Percentiles rank a stretch among this genome's conserved stretches.
Conservation (phyloP, 495 filamentous ascomycete genomes). For the Hypoxylon perforatum region DNA sequence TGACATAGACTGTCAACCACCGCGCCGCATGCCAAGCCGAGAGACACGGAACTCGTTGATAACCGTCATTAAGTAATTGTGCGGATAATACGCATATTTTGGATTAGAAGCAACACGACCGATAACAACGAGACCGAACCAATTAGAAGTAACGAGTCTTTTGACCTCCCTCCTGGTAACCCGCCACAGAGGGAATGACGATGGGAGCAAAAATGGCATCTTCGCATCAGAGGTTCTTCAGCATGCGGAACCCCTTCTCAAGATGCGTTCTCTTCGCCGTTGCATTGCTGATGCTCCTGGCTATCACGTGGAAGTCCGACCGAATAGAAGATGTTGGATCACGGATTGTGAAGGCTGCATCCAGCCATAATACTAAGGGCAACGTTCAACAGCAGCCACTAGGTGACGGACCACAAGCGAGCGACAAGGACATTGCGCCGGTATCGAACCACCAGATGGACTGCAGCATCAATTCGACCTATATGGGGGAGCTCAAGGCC, state of each 20-base stretch:
- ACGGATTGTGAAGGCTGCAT: slow-evolving; percentile 51
- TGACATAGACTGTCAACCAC: slow-evolving; percentile 39
- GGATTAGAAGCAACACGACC: slow-evolving; percentile 14
- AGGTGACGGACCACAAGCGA: slow-evolving; percentile 28
- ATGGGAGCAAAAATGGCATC: slow-evolving; percentile 53
- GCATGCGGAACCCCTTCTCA: slow-evolving; percentile 57
- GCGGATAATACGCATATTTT: slow-evolving; percentile 9
- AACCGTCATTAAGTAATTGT: slow-evolving; percentile 40
- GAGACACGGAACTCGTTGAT: slow-evolving; percentile 38
- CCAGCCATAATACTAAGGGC: slow-evolving; percentile 45
- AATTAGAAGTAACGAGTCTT: slow-evolving; percentile 22
- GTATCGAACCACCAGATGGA: slow-evolving; percentile 47
- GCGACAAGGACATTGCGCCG: slow-evolving; percentile 32
- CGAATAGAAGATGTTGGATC: slow-evolving; percentile 51
- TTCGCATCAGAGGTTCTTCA: slow-evolving; percentile 54
- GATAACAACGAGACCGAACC: slow-evolving; percentile 4
- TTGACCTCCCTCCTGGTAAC: slow-evolving; percentile 28
- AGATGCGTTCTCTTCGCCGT: slow-evolving; percentile 52
- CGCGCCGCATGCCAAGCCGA: slow-evolving; percentile 41
- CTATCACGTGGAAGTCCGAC: slow-evolving; percentile 51
- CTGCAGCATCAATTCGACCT: slow-evolving; percentile 58
- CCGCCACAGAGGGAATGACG: slow-evolving; percentile 31
- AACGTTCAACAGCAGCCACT: slow-evolving; percentile 49
- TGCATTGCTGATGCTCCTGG: slow-evolving; percentile 49
- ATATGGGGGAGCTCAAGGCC: slow-evolving; percentile 53